Conservation (phyloP, 768 basidiomycete genomes). For the Galerina marginata region DNA sequence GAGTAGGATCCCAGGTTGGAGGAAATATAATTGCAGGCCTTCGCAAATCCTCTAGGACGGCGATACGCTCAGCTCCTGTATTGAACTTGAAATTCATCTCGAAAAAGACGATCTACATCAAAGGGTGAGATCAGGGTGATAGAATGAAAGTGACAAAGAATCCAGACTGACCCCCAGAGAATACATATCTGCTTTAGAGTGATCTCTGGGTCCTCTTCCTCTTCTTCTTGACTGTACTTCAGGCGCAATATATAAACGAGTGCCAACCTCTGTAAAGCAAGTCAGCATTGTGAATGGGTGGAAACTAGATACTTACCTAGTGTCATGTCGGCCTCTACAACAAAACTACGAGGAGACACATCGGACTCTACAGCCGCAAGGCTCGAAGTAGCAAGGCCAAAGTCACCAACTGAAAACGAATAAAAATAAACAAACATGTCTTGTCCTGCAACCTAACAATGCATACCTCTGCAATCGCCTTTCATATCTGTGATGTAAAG, state of each 20-base stretch:
- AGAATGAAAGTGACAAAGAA: not conserved
- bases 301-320: constrained; percentile 50
- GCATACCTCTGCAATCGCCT: constrained; percentile 78
- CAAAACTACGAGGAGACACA: constrained; percentile 50
- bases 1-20: constrained; percentile 66
- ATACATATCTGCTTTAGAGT: constrained; percentile 93
- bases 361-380: constrained; percentile 79
- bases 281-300: not conserved
- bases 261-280: constrained; percentile 74
- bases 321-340: constrained; percentile 73
- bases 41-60: constrained; percentile 79
- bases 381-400: constrained; percentile 87
- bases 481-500: constrained; percentile 62
- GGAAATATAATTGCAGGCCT: constrained; percentile 80
- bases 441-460: not conserved
- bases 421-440: not conserved
- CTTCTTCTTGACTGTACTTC: constrained; percentile 69
- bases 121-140: constrained; percentile 1
- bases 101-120: constrained; percentile 86
- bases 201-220: constrained; percentile 70
- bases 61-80: constrained; percentile 84
- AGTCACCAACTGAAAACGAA: constrained; percentile 78
- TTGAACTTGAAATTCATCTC: constrained; percentile 92
- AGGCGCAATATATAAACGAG: constrained; percentile 90
- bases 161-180: constrained; percentile 76